Conservation (phyloP, 768 basidiomycete genomes). For the Suillus placidus region DNA sequence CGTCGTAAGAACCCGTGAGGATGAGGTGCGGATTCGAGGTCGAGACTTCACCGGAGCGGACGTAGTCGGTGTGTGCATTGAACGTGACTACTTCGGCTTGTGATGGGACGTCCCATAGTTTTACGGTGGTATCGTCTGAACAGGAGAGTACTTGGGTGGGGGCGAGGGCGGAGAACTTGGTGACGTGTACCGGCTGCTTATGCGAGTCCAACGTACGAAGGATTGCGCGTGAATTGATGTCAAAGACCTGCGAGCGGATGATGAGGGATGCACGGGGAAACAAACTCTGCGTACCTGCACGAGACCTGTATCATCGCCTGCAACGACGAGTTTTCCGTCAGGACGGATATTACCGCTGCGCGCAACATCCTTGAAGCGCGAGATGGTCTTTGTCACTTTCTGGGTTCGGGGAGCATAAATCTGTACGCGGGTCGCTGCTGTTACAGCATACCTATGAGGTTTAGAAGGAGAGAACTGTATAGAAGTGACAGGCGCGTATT, state of each 20-base stretch:
- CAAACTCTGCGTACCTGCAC: conserved; percentile 55
- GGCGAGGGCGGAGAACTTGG: conserved; percentile 82
- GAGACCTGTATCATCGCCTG: conserved; percentile 92
- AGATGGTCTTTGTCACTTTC: conserved; percentile 94
- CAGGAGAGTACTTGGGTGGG: conserved; percentile 90
- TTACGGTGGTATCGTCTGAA: conserved; percentile 94
- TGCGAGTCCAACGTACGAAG: conserved; percentile 90
- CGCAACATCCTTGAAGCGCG: conserved; percentile 96
- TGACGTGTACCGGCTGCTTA: conserved; percentile 95
- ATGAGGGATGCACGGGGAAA: conserved; percentile 10
- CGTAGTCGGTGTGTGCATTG: conserved; percentile 89
- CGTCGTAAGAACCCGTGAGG: conserved; percentile 94
- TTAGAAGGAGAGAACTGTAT: conserved; percentile 86
- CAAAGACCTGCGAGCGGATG: conserved; percentile 67
- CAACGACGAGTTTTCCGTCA: conserved; percentile 94
- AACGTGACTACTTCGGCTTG: conserved; percentile 81
- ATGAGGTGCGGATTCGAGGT: conserved; percentile 80
- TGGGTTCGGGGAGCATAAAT: conserved; percentile 97
- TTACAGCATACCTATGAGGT: conserved; percentile 95
- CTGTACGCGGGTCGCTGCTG: conserved; percentile 90
- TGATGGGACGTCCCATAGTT: conserved; percentile 94
- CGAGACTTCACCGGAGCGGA: conserved; percentile 89
- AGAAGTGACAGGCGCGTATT: conserved; percentile 94
- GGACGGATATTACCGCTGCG: conserved; percentile 84
- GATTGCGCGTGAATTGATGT: conserved; percentile 91